Evolutionary conservation across 495 filamentous ascomycete species (phyloP).

Genomic region (Massariosphaeria phaeospora): DNA sequence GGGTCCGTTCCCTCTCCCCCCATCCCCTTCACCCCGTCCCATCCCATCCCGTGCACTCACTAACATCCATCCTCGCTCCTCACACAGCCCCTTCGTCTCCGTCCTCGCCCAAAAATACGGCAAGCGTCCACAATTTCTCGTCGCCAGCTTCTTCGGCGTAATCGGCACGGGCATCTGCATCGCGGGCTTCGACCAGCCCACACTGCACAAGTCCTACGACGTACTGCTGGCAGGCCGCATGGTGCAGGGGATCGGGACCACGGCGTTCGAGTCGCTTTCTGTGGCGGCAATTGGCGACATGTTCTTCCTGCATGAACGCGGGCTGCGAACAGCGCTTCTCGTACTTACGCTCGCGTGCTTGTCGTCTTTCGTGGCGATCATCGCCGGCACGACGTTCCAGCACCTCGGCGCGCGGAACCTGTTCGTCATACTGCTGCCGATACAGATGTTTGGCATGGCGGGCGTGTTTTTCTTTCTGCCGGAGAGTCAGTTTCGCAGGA

Average conservation of each 20-base stretch:
- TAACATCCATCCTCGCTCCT: background rate
- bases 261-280: slow-evolving; percentile 18
- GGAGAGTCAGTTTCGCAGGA: slow-evolving; percentile 7
- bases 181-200: slow-evolving; percentile 16
- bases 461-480: slow-evolving; percentile 14
- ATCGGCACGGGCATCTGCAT: slow-evolving; percentile 27
- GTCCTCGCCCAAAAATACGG: slow-evolving; percentile 21
- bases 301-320: slow-evolving; percentile 22
- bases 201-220: slow-evolving; percentile 5
- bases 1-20: background rate
- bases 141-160: slow-evolving; percentile 17
- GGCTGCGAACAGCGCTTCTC: slow-evolving; percentile 10
- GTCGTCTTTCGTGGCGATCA: slow-evolving; percentile 10
- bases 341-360: slow-evolving; percentile 19
- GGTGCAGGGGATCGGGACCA: slow-evolving; percentile 18
- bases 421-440: slow-evolving; percentile 16
- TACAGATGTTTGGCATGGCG: slow-evolving; percentile 16
- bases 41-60: background rate
- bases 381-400: slow-evolving; percentile 13
- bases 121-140: slow-evolving; percentile 21
- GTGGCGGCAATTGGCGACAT: slow-evolving; percentile 21
- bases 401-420: slow-evolving; percentile 11
- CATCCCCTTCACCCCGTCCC: background rate
- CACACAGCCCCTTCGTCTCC: slow-evolving; percentile 13
- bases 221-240: slow-evolving; percentile 18